phyloP scores from a whole-genome alignment of 345 rosid species.

The Laguncularia racemosa region DNA sequence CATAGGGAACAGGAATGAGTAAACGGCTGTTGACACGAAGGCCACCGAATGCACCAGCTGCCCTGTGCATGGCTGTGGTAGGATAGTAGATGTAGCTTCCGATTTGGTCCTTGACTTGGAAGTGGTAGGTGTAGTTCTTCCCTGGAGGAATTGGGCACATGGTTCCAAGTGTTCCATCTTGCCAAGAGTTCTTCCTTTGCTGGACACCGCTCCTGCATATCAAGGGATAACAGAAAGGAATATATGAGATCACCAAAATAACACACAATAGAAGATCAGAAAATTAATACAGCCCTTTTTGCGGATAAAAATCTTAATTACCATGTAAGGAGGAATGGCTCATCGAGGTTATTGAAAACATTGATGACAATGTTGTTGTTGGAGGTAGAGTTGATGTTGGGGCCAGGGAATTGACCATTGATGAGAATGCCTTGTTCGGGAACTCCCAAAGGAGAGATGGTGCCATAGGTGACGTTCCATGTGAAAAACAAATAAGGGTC shows the following conservation, averaged over 20 bases:
- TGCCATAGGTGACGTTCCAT: conserved; percentile 15
- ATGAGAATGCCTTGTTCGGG: conserved; percentile 17
- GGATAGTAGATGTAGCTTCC: conserved; percentile 21
- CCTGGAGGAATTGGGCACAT: conserved; percentile 24
- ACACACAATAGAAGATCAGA: too few species aligned
- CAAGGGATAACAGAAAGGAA: not conserved
- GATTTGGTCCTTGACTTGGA: conserved; percentile 27
- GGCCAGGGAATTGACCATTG: conserved; percentile 18
- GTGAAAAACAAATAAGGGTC: conserved; percentile 13
- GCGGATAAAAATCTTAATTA: not conserved
- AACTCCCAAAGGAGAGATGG: conserved; percentile 14
- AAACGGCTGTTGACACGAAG: conserved; percentile 12
- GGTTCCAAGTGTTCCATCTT: conserved; percentile 19
- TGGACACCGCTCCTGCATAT: conserved; percentile 12
- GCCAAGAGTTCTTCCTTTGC: conserved; percentile 21
- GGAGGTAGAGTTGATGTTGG: conserved; percentile 23
- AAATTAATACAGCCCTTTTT: too few species aligned
- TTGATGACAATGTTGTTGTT: conserved; percentile 19
- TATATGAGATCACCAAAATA: too few species aligned
- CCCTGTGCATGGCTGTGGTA: conserved; percentile 10
- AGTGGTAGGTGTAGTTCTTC: conserved; percentile 15
- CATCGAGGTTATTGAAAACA: conserved; percentile 18
- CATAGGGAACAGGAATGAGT: conserved; percentile 14
- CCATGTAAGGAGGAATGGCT: conserved; percentile 15
- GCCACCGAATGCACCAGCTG: conserved; percentile 14